These are phyloP conservation scores for Penicillium dipodomyicola DNA, from an alignment of 495 filamentous ascomycete species.

Conservation along the genomic window DNA sequence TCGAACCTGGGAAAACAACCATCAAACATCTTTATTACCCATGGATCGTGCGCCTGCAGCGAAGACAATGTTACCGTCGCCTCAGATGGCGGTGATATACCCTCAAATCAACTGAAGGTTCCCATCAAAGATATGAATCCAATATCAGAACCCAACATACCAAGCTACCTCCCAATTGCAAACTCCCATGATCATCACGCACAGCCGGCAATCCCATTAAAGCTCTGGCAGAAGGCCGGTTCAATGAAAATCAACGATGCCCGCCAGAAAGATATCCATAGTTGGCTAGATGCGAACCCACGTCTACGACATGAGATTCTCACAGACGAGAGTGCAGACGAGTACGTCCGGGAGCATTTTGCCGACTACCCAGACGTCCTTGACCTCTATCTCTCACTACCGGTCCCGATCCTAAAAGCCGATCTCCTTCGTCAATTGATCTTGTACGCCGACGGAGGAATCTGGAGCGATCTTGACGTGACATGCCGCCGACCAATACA, in stretches of 20 bases:
- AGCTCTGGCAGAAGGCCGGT: conserved; percentile 37
- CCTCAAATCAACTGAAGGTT: not conserved
- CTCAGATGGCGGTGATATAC: not conserved
- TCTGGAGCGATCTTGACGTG: conserved; percentile 48
- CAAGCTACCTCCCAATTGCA: conserved; percentile 1
- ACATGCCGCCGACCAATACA: conserved; percentile 32
- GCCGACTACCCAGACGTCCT: conserved; percentile 24
- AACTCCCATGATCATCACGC: not conserved
- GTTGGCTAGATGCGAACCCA: conserved; percentile 34
- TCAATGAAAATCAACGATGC: conserved; percentile 16
- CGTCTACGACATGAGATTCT: conserved; percentile 35
- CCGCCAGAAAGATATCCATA: conserved; percentile 14
- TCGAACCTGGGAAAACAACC: not conserved
- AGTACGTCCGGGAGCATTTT: conserved; percentile 32
- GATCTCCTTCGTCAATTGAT: conserved; percentile 45
- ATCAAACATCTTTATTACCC: not conserved
- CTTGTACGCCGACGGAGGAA: conserved; percentile 40
- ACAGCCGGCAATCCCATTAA: conserved; percentile 16
- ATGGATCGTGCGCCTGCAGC: not conserved
- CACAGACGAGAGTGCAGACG: conserved; percentile 32
- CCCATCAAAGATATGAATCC: not conserved
- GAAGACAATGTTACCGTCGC: not conserved
- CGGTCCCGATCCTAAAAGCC: conserved; percentile 36
- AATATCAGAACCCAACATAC: not conserved
- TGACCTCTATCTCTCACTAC: conserved; percentile 27